phyloP scores from a whole-genome alignment of 495 filamentous ascomycete species.

The Aspergillus baeticus region DNA sequence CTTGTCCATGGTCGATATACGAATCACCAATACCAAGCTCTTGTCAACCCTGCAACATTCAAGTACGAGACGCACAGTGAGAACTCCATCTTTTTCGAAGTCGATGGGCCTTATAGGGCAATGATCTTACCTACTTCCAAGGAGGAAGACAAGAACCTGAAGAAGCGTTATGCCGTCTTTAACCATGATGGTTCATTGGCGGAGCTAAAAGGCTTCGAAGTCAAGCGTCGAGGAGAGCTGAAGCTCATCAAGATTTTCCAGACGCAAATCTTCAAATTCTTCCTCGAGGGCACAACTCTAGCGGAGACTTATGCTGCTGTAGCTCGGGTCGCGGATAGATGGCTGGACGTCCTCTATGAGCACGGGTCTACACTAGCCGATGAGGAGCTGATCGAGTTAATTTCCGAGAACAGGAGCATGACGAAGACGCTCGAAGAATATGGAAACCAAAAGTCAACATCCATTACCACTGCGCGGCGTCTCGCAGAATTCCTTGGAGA shows the following conservation, averaged over 20 bases:
- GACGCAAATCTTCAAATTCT: conserved; percentile 98
- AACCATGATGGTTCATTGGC: conserved; percentile 95
- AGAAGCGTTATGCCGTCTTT: conserved; percentile 98
- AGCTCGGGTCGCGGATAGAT: conserved; percentile 91
- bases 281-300: conserved; percentile 84
- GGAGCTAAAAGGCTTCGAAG: conserved; percentile 97
- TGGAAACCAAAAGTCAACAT: conserved; percentile 91
- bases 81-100: conserved; percentile 99
- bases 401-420: conserved; percentile 99
- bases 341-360: conserved; percentile 90
- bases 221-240: conserved; percentile 96
- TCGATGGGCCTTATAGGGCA: conserved; percentile 94
- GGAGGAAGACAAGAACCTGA: conserved; percentile 98
- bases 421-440: conserved; percentile 95
- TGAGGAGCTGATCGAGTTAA: conserved; percentile 96
- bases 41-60: conserved; percentile 75
- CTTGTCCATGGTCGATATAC: conserved; percentile 94
- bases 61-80: conserved; percentile 95
- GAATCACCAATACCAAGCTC: conserved; percentile 93
- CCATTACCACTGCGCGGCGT: conserved; percentile 96
- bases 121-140: conserved; percentile 98
- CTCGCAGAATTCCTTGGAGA: conserved; percentile 95
- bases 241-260: conserved; percentile 99
- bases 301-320: conserved; percentile 88
- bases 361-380: conserved; percentile 86